Conservation (phyloP, 192 early-diverging fungal genomes). For the Entomortierella beljakovae region DNA sequence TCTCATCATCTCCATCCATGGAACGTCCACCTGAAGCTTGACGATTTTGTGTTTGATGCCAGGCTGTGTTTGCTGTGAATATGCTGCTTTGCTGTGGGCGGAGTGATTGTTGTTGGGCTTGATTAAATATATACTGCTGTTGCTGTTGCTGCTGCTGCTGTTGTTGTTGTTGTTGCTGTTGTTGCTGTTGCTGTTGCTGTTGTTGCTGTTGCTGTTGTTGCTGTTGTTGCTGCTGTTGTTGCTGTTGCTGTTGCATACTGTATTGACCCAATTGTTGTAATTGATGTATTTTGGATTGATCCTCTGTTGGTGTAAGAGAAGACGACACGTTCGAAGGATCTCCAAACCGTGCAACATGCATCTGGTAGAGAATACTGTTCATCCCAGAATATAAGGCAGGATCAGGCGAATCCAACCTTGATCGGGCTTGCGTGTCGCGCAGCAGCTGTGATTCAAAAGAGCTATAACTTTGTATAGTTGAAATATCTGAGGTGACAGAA, state of each 20-base stretch:
- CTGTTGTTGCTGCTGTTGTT: constrained; percentile 15
- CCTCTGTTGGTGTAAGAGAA: not conserved
- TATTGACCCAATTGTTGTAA: not conserved
- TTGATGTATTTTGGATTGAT: not conserved
- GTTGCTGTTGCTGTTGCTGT: constrained; percentile 3
- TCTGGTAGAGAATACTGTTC: constrained; percentile 36
- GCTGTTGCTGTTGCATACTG: not conserved
- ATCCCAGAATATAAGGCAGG: constrained; percentile 25
- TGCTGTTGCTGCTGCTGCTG: constrained; percentile 17
- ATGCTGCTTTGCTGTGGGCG: constrained; percentile 18
- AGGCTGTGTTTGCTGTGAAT: constrained; percentile 33
- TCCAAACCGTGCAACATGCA: constrained; percentile 41
- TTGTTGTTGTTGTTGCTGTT: constrained; percentile 6
- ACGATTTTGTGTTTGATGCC: constrained; percentile 36
- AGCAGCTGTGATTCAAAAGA: not conserved
- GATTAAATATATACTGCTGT: constrained; percentile 16
- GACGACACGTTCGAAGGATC: constrained; percentile 17
- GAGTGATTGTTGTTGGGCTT: not conserved
- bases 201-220: constrained; percentile 13
- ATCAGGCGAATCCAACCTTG: too few species aligned
- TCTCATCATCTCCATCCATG: constrained; percentile 55
- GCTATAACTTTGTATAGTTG: not conserved
- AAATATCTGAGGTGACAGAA: not conserved
- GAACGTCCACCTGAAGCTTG: constrained; percentile 31
- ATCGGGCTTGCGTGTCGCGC: not conserved